Evolutionary conservation across 495 filamentous ascomycete genomes (phyloP), one percentile per base, ranked within the genome.

Genomic region (Evernia prunastri): DNA sequence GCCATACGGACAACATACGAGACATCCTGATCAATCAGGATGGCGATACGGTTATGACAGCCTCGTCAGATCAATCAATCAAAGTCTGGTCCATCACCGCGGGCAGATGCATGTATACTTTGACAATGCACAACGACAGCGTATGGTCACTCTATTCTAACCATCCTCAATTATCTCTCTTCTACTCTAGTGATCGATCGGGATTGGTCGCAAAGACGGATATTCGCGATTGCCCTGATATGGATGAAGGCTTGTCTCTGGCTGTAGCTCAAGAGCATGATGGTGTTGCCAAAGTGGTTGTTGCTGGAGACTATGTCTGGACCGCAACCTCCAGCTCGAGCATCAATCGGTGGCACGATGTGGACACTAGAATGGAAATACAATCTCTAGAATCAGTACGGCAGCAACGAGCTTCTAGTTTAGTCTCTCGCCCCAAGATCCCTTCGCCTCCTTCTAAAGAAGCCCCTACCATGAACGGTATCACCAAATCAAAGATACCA

Each of bases 111-210:
- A 90, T 97, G 87, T 89, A 97, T 75, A 98, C 95, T 7, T 80
- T 98, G 60, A 96, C 92, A 20, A 97, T 97, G 94, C 94, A 98
- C 72, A 96, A 94, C 72, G 91, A 95, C 70, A 96, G 92, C 72
- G 93, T 98, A 25, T 98, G 94, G 94, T 94, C 91, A 35, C 81
- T 98, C 25, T 95, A 88, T 71, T 96, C 94, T 0, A 86, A 93
- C 59, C 84, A 96, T 68, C 92, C 92, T 11, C 79, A 87, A 54
- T 82, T 98, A 4, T 87, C 87, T 6, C 83, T 96, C 17, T 96
- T 97, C 72, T 96, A 97, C 76, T 97, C 92, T 39, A 89, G 89
- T 69, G 94, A 98, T 73, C 84, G 92, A 27, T 91, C 90, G 7
- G 94, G 94, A 3, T 72, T 97, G 61, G 88, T 97, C 49, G 93